Evolutionary conservation across 1,139 yeast genomes (phyloP), one percentile per base, ranked within the genome.

Genomic region (Scheffersomyces quercinus): DNA sequence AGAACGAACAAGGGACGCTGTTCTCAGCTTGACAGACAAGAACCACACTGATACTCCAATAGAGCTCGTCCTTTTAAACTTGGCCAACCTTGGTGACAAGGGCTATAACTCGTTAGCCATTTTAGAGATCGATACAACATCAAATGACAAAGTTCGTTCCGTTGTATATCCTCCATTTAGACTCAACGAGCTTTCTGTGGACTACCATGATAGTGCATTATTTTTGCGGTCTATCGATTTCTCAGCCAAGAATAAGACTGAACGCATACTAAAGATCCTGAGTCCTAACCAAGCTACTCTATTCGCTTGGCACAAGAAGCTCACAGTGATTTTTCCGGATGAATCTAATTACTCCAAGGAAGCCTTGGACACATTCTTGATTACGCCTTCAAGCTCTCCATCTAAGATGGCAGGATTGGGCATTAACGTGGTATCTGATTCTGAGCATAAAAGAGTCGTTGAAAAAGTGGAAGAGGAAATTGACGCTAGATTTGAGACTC

Each of bases 91-190:
- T 20, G 58, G 55, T 36, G 46, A 41, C 28, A 58, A 56, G 28
- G 35, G 43, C 12, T 68, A 55, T 49, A 67, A 72, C 48, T 64
- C 79, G 3, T 64, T 73, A 54, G 79, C 77, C 3, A 53, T 74
- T n/a, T 56, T 73, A 39, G 44, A 44, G 6, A 56, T 55, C 20
- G 24, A 31, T n/a, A 14, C 35, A 14, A 24, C 24, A 4, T 38
- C 35, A 11, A 51, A 52, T 24, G 38, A 43, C 14, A 43, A 37
- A 4, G 47, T 59, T 4, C 55, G 76, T 35, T 64, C 68, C 2
- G 60, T 74, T 28, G 50, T 73, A 51, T 72, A 57, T 48, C 79
- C 79, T n/a, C 79, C 79, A 2, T 73, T 71, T 49, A 54, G 57
- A 28, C 39, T 51, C 38, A 52, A 53, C 36, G 73, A 68, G 42